Conservation (phyloP, 805 yeast genomes). For the Tanozyma kutaoensis region DNA sequence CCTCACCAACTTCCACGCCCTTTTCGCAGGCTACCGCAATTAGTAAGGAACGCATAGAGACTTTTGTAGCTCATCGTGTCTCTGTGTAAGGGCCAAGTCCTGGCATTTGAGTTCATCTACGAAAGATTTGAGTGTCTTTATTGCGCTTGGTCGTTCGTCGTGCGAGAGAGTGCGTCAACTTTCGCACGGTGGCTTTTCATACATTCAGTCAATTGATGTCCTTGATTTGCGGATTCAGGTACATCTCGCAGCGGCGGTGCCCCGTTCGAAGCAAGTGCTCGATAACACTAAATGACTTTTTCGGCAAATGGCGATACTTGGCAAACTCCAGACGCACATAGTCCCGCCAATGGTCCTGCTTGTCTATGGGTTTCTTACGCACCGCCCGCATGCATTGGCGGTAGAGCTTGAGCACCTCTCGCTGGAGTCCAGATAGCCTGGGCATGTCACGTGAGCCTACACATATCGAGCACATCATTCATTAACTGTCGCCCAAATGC, state of each 20-base stretch:
- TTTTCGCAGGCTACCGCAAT: constrained; percentile 20
- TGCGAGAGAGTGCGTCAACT: too few relatives aligned
- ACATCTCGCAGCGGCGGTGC: constrained; percentile 55
- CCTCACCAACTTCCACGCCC: constrained; percentile 30
- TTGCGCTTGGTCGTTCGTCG: too few relatives aligned
- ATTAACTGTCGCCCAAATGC: too few relatives aligned
- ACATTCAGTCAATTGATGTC: constrained; percentile 47
- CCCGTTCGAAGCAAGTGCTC: constrained; percentile 80
- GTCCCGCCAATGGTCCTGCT: constrained; percentile 24
- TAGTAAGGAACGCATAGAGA: too few relatives aligned
- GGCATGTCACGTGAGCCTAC: constrained; percentile 11
- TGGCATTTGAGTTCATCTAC: too few relatives aligned
- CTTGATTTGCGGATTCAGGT: constrained; percentile 55
- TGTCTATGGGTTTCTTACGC: constrained; percentile 33
- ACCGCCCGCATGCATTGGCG: constrained; percentile 33
- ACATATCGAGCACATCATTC: too few relatives aligned
- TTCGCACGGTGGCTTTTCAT: too few relatives aligned
- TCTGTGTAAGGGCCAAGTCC: too few relatives aligned
- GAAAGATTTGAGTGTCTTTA: too few relatives aligned
- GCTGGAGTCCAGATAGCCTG: constrained; percentile 28
- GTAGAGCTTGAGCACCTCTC: constrained; percentile 36
- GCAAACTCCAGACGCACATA: constrained; percentile 52
- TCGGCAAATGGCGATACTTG: constrained; percentile 41
- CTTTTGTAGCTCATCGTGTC: too few relatives aligned
- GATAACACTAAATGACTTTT: constrained; percentile 73